Conservation (phyloP, 306 rosid genomes). For the Oemleria cerasiformis region DNA sequence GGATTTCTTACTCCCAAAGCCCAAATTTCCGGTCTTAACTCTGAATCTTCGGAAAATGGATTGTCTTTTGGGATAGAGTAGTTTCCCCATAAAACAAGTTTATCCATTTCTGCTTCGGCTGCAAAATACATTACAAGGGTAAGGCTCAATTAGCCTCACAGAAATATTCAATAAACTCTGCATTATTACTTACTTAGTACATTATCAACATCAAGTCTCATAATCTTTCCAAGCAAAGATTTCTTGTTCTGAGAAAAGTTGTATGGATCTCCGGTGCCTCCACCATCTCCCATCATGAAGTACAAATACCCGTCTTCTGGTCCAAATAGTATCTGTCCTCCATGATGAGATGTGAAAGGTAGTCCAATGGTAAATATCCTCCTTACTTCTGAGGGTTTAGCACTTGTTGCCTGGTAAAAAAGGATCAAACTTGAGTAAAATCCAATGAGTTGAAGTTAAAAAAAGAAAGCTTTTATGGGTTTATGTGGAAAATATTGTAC, state of each 20-base stretch:
- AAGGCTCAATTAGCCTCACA: too few relatives aligned
- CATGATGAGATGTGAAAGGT: conserved; percentile 70
- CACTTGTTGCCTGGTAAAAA: conserved; percentile 64
- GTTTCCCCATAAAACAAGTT: conserved; percentile 84
- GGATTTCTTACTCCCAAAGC: conserved; percentile 90
- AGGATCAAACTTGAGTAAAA: conserved; percentile 1
- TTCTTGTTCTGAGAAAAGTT: conserved; percentile 91
- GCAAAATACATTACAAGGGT: conserved; percentile 15
- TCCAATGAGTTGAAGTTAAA: conserved; percentile 14
- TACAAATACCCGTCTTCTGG: conserved; percentile 80
- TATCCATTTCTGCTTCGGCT: conserved; percentile 61
- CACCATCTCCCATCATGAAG: conserved; percentile 94
- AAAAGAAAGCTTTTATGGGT: background rate
- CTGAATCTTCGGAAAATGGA: conserved; percentile 63
- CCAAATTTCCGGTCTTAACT: conserved; percentile 78
- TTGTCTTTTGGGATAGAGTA: conserved; percentile 87
- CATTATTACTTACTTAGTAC: conserved; percentile 54
- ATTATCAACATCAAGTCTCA: conserved; percentile 85
- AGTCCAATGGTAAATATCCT: conserved; percentile 96
- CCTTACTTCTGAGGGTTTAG: conserved; percentile 82
- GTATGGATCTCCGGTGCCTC: conserved; percentile 76
- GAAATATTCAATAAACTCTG: too few relatives aligned
- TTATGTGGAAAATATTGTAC: conserved; percentile 36
- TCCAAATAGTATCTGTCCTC: conserved; percentile 94
- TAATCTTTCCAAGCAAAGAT: conserved; percentile 89